Conservation (phyloP, 768 basidiomycete genomes). For the Tulasnella calospora region DNA sequence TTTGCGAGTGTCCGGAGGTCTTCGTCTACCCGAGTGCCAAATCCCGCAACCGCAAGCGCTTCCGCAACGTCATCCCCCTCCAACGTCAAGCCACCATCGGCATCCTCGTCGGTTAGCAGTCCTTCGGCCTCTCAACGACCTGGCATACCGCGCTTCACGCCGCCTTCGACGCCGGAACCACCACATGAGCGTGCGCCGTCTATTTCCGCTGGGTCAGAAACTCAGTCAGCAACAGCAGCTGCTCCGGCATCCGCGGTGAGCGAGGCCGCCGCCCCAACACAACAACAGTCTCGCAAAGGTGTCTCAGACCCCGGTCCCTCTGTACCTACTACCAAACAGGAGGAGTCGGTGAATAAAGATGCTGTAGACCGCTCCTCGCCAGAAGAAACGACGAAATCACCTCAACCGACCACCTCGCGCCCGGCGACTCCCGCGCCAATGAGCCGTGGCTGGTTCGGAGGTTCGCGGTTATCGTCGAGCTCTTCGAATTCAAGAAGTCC, state of each 20-base stretch:
- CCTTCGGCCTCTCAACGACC: conserved; percentile 7
- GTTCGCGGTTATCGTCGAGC: neutral
- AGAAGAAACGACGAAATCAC: neutral
- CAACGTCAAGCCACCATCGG: neutral
- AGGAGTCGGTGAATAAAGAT: neutral
- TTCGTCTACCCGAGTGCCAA: conserved; percentile 11
- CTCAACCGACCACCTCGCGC: neutral
- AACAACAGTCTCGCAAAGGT: neutral
- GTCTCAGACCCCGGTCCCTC: neutral
- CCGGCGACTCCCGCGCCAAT: neutral
- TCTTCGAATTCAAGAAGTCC: neutral
- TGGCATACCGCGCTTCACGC: conserved; percentile 15
- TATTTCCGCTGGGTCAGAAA: neutral
- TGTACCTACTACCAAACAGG: neutral
- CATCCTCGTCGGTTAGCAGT: neutral
- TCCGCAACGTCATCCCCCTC: neutral
- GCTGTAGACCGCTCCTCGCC: neutral
- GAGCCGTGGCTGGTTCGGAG: conserved; percentile 10
- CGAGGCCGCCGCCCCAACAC: neutral
- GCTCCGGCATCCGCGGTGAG: neutral
- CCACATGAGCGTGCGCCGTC: neutral
- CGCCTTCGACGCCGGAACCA: conserved; percentile 11
- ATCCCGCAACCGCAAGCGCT: neutral
- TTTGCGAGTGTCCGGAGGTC: conserved; percentile 12
- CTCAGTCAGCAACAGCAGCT: neutral